phyloP scores from a whole-genome alignment of 768 basidiomycete species.

The Amanita pallidorosea region DNA sequence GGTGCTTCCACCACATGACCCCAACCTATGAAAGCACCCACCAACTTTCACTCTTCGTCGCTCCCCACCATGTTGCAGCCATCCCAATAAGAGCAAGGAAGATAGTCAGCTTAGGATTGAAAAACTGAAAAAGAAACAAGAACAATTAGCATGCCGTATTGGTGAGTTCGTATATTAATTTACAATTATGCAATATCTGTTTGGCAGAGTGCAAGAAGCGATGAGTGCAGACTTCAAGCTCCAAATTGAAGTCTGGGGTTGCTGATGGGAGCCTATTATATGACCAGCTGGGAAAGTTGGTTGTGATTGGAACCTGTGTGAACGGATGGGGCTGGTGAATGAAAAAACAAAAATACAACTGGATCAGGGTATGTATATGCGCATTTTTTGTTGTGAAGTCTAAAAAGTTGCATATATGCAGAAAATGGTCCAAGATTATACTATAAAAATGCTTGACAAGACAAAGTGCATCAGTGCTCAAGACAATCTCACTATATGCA shows the following conservation, averaged over 20 bases:
- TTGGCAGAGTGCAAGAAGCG: not conserved
- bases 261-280: not conserved
- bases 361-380: not conserved
- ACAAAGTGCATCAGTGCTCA: not conserved
- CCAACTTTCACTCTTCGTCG: not conserved
- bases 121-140: not conserved
- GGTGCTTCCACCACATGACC: not conserved
- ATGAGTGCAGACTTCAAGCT: not conserved
- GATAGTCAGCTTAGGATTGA: not conserved
- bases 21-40: not conserved
- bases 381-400: not conserved
- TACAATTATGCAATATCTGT: not conserved
- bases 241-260: not conserved
- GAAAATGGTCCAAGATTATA: not conserved
- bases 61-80: not conserved
- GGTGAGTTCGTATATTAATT: not conserved
- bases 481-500: not conserved
- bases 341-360: not conserved
- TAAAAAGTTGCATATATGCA: not conserved
- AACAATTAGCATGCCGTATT: not conserved
- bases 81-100: not conserved
- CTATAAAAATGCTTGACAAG: not conserved
- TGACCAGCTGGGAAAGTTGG: not conserved
- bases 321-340: not conserved
- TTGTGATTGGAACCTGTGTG: not conserved